Evolutionary conservation across 257 asterid genomes (phyloP).

Genomic region (Solanum paucissectum): DNA sequence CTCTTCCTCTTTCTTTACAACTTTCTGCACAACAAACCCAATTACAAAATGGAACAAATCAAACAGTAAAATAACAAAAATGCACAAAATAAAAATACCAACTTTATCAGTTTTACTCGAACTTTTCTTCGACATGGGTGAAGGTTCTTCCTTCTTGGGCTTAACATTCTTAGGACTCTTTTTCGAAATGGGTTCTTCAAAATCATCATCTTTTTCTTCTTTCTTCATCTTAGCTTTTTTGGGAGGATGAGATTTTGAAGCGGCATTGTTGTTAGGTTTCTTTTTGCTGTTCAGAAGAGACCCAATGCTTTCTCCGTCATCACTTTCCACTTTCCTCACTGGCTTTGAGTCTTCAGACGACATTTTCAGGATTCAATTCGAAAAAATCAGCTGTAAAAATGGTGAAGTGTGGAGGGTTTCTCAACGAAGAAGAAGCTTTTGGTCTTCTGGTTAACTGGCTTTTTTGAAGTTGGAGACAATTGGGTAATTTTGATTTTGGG

Average conservation of each 20-base stretch:
- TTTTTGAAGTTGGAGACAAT: neutral
- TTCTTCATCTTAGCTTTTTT: constrained; percentile 20
- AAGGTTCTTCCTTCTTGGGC: neutral
- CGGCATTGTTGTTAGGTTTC: constrained; percentile 23
- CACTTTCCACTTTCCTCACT: constrained; percentile 30
- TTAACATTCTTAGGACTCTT: neutral
- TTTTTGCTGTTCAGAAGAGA: constrained; percentile 12
- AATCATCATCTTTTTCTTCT: constrained; percentile 43
- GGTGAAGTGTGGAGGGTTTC: neutral
- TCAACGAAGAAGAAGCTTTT: neutral
- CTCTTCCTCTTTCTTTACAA: constrained; percentile 16
- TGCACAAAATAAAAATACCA: neutral
- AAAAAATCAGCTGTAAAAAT: neutral
- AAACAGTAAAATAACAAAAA: neutral
- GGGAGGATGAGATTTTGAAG: constrained; percentile 18
- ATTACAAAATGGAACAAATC: neutral
- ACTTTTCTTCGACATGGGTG: neutral
- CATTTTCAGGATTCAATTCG: constrained; percentile 9
- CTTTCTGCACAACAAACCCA: neutral
- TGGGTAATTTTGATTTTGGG: neutral
- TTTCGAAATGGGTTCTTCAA: constrained; percentile 16
- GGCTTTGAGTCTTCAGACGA: constrained; percentile 12
- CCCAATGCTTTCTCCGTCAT: constrained; percentile 23
- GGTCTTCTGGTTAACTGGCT: neutral
- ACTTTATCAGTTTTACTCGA: constrained; percentile 13